These are phyloP conservation scores for Cadophora malorum DNA, from an alignment of 2,329 filamentous ascomycete genomes.

Conservation along the genomic window DNA sequence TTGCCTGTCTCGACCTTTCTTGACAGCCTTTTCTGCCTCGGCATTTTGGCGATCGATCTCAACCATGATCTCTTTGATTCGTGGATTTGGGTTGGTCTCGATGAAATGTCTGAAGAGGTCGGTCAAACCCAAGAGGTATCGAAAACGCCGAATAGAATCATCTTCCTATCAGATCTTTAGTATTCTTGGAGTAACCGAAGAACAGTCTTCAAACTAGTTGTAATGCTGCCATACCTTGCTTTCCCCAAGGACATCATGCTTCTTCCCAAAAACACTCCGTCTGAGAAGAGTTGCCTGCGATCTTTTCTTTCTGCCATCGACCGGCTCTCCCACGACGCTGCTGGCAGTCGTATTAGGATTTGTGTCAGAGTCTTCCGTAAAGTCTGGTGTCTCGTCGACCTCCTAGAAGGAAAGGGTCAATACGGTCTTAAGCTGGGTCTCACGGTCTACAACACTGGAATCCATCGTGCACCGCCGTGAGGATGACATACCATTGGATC, in stretches of 20 bases:
- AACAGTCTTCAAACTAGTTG: not conserved
- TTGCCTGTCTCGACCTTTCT: slow-evolving; percentile 79
- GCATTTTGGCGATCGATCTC: slow-evolving; percentile 95
- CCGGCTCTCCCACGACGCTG: slow-evolving; percentile 80
- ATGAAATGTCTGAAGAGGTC: slow-evolving; percentile 99
- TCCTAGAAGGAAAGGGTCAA: slow-evolving; percentile 48
- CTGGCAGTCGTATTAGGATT: slow-evolving; percentile 77
- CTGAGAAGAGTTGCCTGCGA: slow-evolving; percentile 89
- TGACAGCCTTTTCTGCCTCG: slow-evolving; percentile 67
- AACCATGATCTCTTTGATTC: slow-evolving; percentile 89
- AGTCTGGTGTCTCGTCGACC: slow-evolving; percentile 70
- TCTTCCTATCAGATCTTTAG: slow-evolving; percentile 69
- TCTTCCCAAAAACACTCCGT: slow-evolving; percentile 91
- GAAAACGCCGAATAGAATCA: slow-evolving; percentile 91
- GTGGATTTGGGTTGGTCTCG: slow-evolving; percentile 94
- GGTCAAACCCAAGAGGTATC: slow-evolving; percentile 92
- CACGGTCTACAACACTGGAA: not conserved
- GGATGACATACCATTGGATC: slow-evolving; percentile 45
- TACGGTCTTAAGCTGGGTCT: not conserved
- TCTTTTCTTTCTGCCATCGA: slow-evolving; percentile 84
- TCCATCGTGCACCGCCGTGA: not conserved
- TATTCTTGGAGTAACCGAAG: not conserved
- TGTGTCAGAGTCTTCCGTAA: slow-evolving; percentile 70
- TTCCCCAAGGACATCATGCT: slow-evolving; percentile 89
- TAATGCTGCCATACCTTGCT: slow-evolving; percentile 73